These are phyloP conservation scores for Geoglossum glabrum DNA, from an alignment of 495 filamentous ascomycete genomes.

Conservation along the genomic window DNA sequence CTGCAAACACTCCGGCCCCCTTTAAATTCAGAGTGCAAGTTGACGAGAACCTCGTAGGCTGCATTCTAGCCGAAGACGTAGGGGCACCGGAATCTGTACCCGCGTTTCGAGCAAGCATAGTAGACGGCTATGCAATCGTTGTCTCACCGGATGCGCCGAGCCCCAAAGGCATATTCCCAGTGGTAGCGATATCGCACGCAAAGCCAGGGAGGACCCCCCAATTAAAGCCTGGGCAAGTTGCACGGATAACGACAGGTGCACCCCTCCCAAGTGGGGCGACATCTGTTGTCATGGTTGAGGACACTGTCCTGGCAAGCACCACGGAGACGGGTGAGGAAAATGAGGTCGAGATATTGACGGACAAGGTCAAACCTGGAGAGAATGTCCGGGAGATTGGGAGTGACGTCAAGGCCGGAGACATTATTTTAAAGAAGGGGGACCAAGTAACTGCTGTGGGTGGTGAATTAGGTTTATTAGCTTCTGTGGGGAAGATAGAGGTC, in stretches of 20 bases:
- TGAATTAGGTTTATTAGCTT: slow-evolving; percentile 74
- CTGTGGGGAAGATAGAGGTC: slow-evolving; percentile 60
- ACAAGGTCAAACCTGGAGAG: slow-evolving; percentile 53
- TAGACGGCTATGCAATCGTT: slow-evolving; percentile 84
- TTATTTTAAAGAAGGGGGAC: slow-evolving; percentile 56
- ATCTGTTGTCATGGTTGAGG: slow-evolving; percentile 94
- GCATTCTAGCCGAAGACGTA: slow-evolving; percentile 67
- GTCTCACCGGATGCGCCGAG: slow-evolving; percentile 34
- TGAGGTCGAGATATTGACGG: slow-evolving; percentile 64
- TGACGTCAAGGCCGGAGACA: slow-evolving; percentile 48
- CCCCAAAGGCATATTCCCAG: slow-evolving; percentile 62
- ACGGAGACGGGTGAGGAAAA: slow-evolving; percentile 66
- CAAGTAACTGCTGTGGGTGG: slow-evolving; percentile 67
- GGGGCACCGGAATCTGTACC: slow-evolving; percentile 64
- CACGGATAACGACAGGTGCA: slow-evolving; percentile 85
- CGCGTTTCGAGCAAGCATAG: slow-evolving; percentile 86
- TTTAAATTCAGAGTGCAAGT: slow-evolving; percentile 32
- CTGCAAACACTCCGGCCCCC: slow-evolving; percentile 42
- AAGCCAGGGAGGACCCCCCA: slow-evolving; percentile 36
- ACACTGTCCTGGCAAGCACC: slow-evolving; percentile 50
- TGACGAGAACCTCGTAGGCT: slow-evolving; percentile 40
- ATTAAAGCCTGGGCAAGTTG: slow-evolving; percentile 52
- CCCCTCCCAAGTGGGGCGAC: slow-evolving; percentile 77
- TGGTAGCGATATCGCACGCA: slow-evolving; percentile 73
- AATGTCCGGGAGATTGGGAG: slow-evolving; percentile 86